Evolutionary conservation across 345 rosid genomes (phyloP), one percentile per base, ranked within the genome.

Genomic region (Noccaea bulbosa): DNA sequence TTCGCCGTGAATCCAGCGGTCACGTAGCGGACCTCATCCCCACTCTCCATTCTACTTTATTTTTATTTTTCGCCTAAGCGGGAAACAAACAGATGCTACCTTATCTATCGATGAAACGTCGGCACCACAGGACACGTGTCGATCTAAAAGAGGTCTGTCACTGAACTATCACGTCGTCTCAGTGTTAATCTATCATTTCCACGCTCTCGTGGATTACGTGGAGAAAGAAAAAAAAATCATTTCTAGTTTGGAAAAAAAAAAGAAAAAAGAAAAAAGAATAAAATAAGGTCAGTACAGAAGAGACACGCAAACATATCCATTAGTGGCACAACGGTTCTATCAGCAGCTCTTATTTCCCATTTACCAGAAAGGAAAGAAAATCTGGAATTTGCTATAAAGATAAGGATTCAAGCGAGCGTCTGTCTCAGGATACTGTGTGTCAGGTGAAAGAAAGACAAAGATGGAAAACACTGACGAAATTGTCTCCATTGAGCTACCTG

Each of bases 401-500:
- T 37, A 75, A 54, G 65, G 41, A 5, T 33, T 69, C 7, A 5
- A 49, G 54, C 35, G 40, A 38, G 45, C 46, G 50, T 11, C 50
- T 27, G 58, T 69, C 8, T 71, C 44, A 61, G 12, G 15, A n/a
- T n/a, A 7, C 12, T 47, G 44, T 47, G 44, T 44, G 56, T 74
- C 56, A 43, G 50, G 37, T 60, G 68, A 59, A 67, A 64, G 35
- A 40, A 16, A 58, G 41, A 64, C 27, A 27, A 65, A 59, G 69
- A 81, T 82, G 88, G 88, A 78, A 37, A 76, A 66, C 54, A 79
- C 70, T 11, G 88, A 84, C 61, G 93, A 87, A 55, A 77, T 83
- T 66, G 62, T 90, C 52, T 81, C 91, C 50, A 82, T 90, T 74
- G 91, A 87, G 84, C 83, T 90, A 11, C 85, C 96, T 16, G 91